Conservation (phyloP, 2,329 filamentous ascomycete genomes). For the Leptographium procerum region DNA sequence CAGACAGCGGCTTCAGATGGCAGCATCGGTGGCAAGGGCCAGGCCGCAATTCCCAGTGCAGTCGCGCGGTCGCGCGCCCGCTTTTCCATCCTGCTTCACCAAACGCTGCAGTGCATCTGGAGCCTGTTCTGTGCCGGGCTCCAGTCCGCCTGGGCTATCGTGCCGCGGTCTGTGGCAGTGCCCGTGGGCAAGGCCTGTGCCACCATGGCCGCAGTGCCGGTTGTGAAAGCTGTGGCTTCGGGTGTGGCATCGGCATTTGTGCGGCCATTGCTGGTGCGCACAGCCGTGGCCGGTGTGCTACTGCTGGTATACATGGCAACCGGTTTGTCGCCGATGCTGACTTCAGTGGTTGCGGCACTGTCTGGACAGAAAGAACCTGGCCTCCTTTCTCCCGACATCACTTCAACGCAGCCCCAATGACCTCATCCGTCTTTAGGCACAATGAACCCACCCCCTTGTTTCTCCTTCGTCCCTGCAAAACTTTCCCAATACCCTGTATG, state of each 20-base stretch:
- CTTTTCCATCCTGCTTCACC: conserved; percentile 7
- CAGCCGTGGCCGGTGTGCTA: conserved; percentile 3
- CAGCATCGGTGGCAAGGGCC: neutral
- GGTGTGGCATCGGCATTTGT: neutral
- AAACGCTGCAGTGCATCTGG: conserved; percentile 9
- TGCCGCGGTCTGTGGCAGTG: conserved; percentile 9
- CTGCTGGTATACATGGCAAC: conserved; percentile 1
- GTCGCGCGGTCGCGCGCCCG: neutral
- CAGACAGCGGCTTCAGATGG: neutral
- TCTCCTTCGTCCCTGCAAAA: neutral
- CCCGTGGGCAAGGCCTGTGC: conserved; percentile 5
- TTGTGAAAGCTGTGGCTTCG: conserved; percentile 1
- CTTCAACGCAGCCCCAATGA: neutral
- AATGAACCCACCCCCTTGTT: too few relatives aligned
- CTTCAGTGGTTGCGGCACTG: neutral
- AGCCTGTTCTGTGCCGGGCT: neutral
- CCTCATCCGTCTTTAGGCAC: too few relatives aligned
- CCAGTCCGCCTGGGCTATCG: conserved; percentile 4
- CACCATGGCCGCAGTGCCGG: conserved; percentile 5
- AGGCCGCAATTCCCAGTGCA: neutral
- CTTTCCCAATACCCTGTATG: too few relatives aligned
- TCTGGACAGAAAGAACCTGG: neutral
- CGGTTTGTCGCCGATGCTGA: neutral
- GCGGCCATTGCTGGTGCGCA: conserved; percentile 8
- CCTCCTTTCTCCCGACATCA: neutral